Percentiles rank a stretch among this genome's conserved stretches.
Conservation (phyloP, 345 rosid species). For the Populus davidiana region DNA sequence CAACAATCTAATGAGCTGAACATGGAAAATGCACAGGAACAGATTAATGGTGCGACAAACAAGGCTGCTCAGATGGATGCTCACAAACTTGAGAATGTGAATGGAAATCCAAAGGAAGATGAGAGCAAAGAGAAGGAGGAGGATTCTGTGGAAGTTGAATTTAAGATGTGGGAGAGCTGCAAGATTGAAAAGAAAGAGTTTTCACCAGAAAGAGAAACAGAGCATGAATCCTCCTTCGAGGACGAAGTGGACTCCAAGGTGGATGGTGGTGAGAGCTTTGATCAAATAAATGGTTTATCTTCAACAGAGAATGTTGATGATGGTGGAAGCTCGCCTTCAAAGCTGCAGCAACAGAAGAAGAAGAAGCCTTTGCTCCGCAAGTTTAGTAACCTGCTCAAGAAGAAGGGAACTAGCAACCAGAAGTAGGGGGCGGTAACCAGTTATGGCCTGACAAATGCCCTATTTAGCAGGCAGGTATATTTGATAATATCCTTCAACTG, state of each 20-base stretch:
- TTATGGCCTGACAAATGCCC: conserved; percentile 24
- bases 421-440: conserved; percentile 40
- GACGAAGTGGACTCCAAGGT: conserved; percentile 68
- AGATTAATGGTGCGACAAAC: conserved; percentile 26
- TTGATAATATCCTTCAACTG: conserved; percentile 26
- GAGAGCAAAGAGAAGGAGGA: conserved; percentile 54
- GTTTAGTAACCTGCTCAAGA: conserved; percentile 91
- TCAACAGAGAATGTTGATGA: conserved; percentile 56
- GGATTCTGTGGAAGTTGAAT: conserved; percentile 69
- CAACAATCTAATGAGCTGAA: conserved; percentile 33
- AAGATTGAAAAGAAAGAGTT: conserved; percentile 92
- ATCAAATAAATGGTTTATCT: conserved; percentile 58
- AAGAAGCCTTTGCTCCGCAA: conserved; percentile 86
- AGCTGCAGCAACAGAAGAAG: conserved; percentile 73
- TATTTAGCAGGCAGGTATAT: conserved; percentile 32
- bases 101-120: conserved; percentile 50
- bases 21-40: conserved; percentile 41
- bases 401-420: conserved; percentile 67
- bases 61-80: conserved; percentile 24
- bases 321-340: conserved; percentile 41
- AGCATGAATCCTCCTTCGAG: conserved; percentile 65
- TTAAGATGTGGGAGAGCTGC: conserved; percentile 99
- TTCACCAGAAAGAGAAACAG: conserved; percentile 66
- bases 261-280: conserved; percentile 58
- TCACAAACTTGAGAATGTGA: conserved; percentile 42